Evolutionary conservation across 306 rosid genomes (phyloP).

Genomic region (Quercus wislizeni): DNA sequence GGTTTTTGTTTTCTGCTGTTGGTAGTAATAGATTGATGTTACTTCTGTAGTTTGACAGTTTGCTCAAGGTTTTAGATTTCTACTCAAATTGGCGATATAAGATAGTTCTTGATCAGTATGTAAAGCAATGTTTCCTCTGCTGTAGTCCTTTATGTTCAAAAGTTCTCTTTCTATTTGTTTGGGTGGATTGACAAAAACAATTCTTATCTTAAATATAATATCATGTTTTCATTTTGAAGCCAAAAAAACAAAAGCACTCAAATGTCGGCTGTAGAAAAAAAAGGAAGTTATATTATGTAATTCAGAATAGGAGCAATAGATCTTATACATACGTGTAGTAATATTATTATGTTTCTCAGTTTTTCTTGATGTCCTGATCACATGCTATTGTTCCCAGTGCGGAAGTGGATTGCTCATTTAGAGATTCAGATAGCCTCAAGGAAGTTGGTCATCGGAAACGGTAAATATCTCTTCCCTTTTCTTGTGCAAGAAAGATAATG

Average conservation of each 20-base stretch:
- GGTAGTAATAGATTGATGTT: background rate
- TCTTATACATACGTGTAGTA: background rate
- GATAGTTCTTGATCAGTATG: background rate
- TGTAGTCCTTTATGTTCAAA: background rate
- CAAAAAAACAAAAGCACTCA: background rate
- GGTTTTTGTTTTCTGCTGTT: background rate
- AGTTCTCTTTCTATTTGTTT: background rate
- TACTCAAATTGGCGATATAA: background rate
- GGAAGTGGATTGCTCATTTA: constrained; percentile 53
- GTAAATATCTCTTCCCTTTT: too few relatives aligned
- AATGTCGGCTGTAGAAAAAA: background rate
- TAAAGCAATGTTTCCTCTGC: background rate
- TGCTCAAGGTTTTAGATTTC: background rate
- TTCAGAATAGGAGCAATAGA: background rate
- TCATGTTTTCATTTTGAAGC: background rate
- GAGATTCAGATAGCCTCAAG: constrained; percentile 32
- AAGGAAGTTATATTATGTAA: background rate
- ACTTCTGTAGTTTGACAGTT: background rate
- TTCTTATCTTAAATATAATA: background rate
- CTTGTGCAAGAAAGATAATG: too few relatives aligned
- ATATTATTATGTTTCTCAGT: background rate
- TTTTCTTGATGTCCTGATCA: constrained; percentile 4
- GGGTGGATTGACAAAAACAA: background rate
- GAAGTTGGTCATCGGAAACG: too few relatives aligned
- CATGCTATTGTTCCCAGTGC: constrained; percentile 36